These are phyloP conservation scores for Omphalotus olearius DNA, from an alignment of 1,284 basidiomycete genomes.

Conservation along the genomic window DNA sequence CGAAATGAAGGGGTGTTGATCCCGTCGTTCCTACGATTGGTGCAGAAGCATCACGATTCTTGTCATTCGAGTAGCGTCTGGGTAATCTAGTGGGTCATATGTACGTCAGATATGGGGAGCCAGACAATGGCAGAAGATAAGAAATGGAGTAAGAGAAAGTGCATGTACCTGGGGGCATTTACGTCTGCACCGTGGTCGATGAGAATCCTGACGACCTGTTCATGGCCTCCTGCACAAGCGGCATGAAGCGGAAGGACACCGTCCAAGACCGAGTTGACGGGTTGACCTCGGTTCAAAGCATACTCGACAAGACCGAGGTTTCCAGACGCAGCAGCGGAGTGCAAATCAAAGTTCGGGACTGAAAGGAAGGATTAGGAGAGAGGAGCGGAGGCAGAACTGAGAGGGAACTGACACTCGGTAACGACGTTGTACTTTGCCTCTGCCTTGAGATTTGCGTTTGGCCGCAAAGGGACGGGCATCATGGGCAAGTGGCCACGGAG, in stretches of 20 bases:
- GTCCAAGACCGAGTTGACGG: constrained; percentile 88
- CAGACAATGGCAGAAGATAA: constrained; percentile 3
- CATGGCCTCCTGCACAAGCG: constrained; percentile 83
- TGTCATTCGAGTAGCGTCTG: constrained; percentile 75
- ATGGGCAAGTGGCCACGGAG: constrained; percentile 3
- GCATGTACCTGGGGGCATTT: constrained; percentile 72
- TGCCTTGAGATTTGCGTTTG: constrained; percentile 37
- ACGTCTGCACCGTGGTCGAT: constrained; percentile 92
- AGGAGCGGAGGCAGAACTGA: constrained; percentile 6
- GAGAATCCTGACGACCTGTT: constrained; percentile 79
- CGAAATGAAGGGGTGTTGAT: constrained; percentile 92
- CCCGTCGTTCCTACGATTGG: constrained; percentile 78
- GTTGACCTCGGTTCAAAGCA: constrained; percentile 89
- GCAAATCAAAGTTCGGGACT: constrained; percentile 86
- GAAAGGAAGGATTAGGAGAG: constrained; percentile 4
- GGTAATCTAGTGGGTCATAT: constrained; percentile 49
- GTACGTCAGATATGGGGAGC: not conserved
- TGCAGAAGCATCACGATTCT: constrained; percentile 54
- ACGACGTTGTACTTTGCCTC: constrained; percentile 77
- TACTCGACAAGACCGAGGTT: constrained; percentile 86
- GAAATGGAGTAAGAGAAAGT: constrained; percentile 3
- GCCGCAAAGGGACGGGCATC: constrained; percentile 37
- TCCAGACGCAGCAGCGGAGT: constrained; percentile 84
- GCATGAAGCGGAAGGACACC: constrained; percentile 91
- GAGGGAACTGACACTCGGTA: constrained; percentile 60